These are phyloP conservation scores for Nakazawaea wickerhamii DNA, from an alignment of 805 yeast genomes.

Conservation along the genomic window DNA sequence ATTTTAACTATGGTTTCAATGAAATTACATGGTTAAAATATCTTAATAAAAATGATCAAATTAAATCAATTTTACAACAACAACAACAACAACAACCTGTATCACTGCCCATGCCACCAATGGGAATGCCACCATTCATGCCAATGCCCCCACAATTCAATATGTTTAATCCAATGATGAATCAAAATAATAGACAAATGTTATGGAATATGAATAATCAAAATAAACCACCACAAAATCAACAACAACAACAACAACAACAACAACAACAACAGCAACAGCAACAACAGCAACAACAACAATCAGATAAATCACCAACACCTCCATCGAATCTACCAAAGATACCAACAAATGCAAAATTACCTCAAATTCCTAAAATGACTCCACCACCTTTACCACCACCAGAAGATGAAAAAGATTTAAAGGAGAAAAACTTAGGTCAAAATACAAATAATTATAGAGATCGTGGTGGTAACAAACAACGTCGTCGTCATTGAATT, in stretches of 20 bases:
- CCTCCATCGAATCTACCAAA: slow-evolving; percentile 22
- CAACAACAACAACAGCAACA: slow-evolving; percentile 3
- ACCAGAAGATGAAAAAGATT: slow-evolving; percentile 2
- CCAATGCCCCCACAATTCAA: slow-evolving; percentile 13
- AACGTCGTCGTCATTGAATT: neutral
- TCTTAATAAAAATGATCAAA: slow-evolving; percentile 78
- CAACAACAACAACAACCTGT: slow-evolving; percentile 18
- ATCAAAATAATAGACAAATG: slow-evolving; percentile 5
- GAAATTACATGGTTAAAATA: slow-evolving; percentile 95
- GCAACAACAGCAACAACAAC: neutral
- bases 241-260: slow-evolving; percentile 3
- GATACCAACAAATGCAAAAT: slow-evolving; percentile 21
- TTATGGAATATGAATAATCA: slow-evolving; percentile 9
- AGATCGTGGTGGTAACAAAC: slow-evolving; percentile 1
- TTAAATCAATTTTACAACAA: slow-evolving; percentile 40
- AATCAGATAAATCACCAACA: slow-evolving; percentile 12
- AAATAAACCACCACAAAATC: slow-evolving; percentile 4
- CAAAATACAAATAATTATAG: slow-evolving; percentile 1
- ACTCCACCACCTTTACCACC: slow-evolving; percentile 12
- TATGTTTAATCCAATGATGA: slow-evolving; percentile 15
- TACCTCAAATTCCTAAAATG: slow-evolving; percentile 17
- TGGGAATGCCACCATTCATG: slow-evolving; percentile 15
- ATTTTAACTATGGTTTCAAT: slow-evolving; percentile 94
- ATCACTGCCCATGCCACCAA: slow-evolving; percentile 11
- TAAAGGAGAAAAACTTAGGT: slow-evolving; percentile 5